Conservation (phyloP, 1,284 basidiomycete species). For the Cryptococcus neoformans region DNA sequence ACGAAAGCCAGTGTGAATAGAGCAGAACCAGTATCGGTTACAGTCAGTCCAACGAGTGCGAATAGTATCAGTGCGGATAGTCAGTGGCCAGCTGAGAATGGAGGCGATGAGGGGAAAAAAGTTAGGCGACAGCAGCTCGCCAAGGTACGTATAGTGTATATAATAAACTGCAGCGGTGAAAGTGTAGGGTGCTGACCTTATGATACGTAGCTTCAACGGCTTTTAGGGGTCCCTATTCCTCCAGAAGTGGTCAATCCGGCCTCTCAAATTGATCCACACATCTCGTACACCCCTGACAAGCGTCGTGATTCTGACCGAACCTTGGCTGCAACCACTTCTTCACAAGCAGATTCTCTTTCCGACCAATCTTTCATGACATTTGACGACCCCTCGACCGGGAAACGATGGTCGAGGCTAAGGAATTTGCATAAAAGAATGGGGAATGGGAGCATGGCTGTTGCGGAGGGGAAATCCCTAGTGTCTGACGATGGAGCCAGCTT, state of each 20-base stretch:
- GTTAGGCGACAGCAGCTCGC: slow-evolving; percentile 23
- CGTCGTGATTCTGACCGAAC: not conserved
- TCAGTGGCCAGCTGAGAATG: not conserved
- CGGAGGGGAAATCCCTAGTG: not conserved
- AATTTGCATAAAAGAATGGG: not conserved
- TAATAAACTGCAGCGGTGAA: not conserved
- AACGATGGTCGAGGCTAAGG: slow-evolving; percentile 6
- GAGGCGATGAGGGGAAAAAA: not conserved
- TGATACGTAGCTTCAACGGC: slow-evolving; percentile 20
- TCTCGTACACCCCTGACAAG: not conserved
- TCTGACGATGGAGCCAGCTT: slow-evolving; percentile 12
- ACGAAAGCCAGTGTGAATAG: not conserved
- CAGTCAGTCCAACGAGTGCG: not conserved
- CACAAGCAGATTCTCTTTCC: not conserved
- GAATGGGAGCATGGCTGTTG: not conserved
- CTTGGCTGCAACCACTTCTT: not conserved
- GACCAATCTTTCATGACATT: slow-evolving; percentile 10
- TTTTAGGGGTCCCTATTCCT: slow-evolving; percentile 24
- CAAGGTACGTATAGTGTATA: slow-evolving; percentile 15
- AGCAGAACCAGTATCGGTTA: not conserved
- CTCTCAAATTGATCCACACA: not conserved
- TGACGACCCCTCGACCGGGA: slow-evolving; percentile 8
- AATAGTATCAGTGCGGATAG: not conserved
- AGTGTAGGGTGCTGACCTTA: not conserved
- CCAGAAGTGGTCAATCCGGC: slow-evolving; percentile 9